These are phyloP conservation scores for Phellopilus nigrolimitatus DNA, from an alignment of 1,284 basidiomycete genomes.

Conservation along the genomic window DNA sequence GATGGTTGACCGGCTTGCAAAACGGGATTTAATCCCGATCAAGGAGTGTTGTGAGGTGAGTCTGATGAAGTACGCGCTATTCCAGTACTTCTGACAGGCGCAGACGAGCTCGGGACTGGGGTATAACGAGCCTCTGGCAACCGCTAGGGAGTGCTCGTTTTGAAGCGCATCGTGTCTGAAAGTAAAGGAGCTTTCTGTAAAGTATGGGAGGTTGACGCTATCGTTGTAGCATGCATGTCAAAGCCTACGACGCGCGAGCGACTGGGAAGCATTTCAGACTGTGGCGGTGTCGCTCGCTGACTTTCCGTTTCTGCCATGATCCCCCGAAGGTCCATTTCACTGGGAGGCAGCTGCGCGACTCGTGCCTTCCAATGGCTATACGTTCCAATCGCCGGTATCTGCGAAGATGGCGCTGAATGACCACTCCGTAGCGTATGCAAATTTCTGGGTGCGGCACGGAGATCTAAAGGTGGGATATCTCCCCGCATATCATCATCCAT, in stretches of 20 bases:
- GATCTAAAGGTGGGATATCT: slow-evolving; percentile 20
- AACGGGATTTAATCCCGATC: slow-evolving; percentile 4
- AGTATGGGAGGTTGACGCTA: slow-evolving; percentile 14
- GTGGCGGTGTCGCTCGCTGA: slow-evolving; percentile 1
- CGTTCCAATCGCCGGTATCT: slow-evolving; percentile 13
- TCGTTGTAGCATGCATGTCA: slow-evolving; percentile 3
- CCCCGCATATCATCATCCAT: slow-evolving; percentile 54
- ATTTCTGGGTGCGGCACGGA: slow-evolving; percentile 27
- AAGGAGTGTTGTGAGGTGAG: background rate
- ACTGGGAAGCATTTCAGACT: slow-evolving; percentile 5
- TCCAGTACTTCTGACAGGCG: background rate
- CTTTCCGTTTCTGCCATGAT: slow-evolving; percentile 78
- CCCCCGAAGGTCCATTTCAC: slow-evolving; percentile 72
- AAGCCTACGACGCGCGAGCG: slow-evolving; percentile 7
- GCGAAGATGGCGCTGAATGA: no score
- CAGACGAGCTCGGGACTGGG: background rate
- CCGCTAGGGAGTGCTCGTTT: slow-evolving; percentile 12
- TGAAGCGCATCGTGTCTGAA: background rate
- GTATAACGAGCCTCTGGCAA: background rate
- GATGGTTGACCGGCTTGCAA: background rate
- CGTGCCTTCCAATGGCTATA: slow-evolving; percentile 18
- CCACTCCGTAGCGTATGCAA: slow-evolving; percentile 35
- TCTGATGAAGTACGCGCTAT: slow-evolving; percentile 1
- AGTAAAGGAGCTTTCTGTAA: background rate
- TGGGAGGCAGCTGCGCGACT: slow-evolving; percentile 19